phyloP scores from a whole-genome alignment of 2,329 filamentous ascomycete genomes.

The Thermothelomyces thermophilus region DNA sequence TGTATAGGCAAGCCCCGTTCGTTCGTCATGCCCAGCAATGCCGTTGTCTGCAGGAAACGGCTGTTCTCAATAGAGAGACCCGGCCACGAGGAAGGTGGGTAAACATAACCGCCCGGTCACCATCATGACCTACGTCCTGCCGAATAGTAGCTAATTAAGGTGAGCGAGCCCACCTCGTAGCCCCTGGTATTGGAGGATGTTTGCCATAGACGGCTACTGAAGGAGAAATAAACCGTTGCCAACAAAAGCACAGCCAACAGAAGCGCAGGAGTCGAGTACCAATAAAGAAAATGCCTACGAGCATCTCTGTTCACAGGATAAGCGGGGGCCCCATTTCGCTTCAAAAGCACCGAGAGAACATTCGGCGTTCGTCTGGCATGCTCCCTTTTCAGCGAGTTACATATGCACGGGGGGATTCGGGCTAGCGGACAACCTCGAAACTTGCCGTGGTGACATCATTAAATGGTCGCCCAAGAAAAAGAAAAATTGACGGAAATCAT shows the following conservation, averaged over 20 bases:
- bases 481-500: conserved; percentile 12
- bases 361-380: background rate
- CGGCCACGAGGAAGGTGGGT: conserved; percentile 6
- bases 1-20: background rate
- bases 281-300: too few species aligned
- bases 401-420: conserved; percentile 5
- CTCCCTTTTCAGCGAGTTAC: conserved; percentile 4
- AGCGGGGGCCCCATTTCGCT: too few species aligned
- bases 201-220: background rate
- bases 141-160: background rate
- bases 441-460: conserved; percentile 6
- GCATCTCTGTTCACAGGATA: too few species aligned
- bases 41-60: conserved; percentile 19
- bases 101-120: conserved; percentile 18
- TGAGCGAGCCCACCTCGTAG: background rate
- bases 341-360: too few species aligned
- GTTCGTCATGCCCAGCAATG: conserved; percentile 8
- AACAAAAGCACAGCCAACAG: too few species aligned
- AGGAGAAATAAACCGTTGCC: too few species aligned
- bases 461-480: background rate
- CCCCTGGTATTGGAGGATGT: background rate
- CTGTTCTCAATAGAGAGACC: conserved; percentile 9
- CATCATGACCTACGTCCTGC: conserved; percentile 3
- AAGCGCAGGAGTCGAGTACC: too few species aligned
- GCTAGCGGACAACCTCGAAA: too few species aligned